phyloP scores from a whole-genome alignment of 495 filamentous ascomycete genomes.

The Neurospora tetrasperma region DNA sequence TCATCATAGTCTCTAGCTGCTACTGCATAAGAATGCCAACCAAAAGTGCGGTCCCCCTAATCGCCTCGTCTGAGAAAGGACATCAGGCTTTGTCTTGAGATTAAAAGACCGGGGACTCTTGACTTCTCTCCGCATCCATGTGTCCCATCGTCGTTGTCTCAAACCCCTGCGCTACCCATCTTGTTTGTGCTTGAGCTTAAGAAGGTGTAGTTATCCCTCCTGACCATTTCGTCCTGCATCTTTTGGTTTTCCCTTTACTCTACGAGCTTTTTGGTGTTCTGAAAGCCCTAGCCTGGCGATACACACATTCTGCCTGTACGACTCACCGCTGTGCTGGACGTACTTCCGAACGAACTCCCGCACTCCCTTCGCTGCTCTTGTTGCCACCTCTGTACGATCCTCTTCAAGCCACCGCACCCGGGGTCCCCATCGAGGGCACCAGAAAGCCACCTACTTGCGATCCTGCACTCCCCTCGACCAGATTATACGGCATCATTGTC shows the following conservation, averaged over 20 bases:
- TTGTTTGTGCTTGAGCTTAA: constrained; percentile 14
- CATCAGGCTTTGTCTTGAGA: constrained; percentile 12
- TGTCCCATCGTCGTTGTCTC: constrained; percentile 25
- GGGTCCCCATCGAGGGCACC: constrained; percentile 15
- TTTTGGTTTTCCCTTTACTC: constrained; percentile 1
- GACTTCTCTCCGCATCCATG: constrained; percentile 20
- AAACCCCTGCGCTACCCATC: constrained; percentile 24
- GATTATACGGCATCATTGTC: constrained; percentile 14
- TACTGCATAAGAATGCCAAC: constrained; percentile 6
- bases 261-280: constrained; percentile 1
- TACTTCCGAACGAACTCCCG: constrained; percentile 5
- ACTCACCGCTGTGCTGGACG: constrained; percentile 10
- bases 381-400: constrained; percentile 17
- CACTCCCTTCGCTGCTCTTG: constrained; percentile 6
- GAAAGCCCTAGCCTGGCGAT: constrained; percentile 3
- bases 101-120: constrained; percentile 20
- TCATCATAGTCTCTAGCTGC: constrained; percentile 5
- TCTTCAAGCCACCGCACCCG: constrained; percentile 15
- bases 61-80: constrained; percentile 11
- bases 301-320: constrained; percentile 12
- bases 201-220: constrained; percentile 19
- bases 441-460: constrained; percentile 14
- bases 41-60: constrained; percentile 18
- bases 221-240: constrained; percentile 1
- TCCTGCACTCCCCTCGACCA: constrained; percentile 10